These are phyloP conservation scores for Fusarium protoensiforme DNA, from an alignment of 2,329 filamentous ascomycete species.

Conservation along the genomic window DNA sequence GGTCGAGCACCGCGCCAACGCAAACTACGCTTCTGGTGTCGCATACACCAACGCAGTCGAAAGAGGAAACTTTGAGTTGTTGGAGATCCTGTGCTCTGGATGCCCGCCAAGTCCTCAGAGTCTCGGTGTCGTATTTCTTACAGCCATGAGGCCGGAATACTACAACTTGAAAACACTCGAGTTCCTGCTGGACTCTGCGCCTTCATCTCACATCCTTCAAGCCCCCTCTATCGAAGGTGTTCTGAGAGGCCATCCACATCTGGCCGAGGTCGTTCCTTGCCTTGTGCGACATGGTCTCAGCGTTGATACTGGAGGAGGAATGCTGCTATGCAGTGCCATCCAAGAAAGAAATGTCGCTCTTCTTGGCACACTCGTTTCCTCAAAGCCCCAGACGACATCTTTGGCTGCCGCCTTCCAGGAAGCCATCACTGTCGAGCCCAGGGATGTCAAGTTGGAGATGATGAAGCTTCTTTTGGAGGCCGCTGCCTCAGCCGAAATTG, in stretches of 20 bases:
- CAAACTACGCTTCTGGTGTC: not conserved
- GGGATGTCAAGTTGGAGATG: not conserved
- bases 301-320: not conserved
- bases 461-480: not conserved
- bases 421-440: not conserved
- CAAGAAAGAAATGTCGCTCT: not conserved
- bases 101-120: not conserved
- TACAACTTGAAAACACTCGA: not conserved
- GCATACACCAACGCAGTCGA: not conserved
- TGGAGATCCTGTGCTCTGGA: not conserved
- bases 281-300: not conserved
- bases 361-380: not conserved
- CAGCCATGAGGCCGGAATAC: not conserved
- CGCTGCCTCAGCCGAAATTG: constrained; percentile 1
- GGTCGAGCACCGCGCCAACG: not conserved
- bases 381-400: not conserved
- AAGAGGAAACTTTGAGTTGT: not conserved
- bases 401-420: not conserved
- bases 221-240: not conserved
- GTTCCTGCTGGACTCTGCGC: not conserved
- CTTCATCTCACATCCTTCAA: not conserved
- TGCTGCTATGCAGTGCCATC: not conserved
- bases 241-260: not conserved
- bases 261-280: not conserved
- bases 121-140: not conserved